These are phyloP conservation scores for Alternaria sp. DNA, from an alignment of 2,329 filamentous ascomycete species.

Conservation along the genomic window DNA sequence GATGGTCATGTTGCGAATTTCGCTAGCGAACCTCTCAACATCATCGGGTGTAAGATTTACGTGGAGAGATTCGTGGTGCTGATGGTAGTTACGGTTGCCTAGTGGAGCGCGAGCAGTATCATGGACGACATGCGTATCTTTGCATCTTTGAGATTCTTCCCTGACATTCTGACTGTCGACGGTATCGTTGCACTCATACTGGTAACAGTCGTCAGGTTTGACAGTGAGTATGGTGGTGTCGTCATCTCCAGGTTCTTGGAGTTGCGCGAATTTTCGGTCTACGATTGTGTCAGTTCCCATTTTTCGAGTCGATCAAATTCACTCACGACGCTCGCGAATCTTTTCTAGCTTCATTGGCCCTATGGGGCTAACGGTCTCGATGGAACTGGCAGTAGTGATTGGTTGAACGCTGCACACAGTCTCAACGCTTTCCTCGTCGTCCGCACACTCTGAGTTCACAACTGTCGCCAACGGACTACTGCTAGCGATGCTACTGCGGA, in stretches of 20 bases:
- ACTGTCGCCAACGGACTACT: neutral
- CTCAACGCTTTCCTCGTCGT: neutral
- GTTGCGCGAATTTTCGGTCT: slow-evolving; percentile 3
- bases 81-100: neutral
- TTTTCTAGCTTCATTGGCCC: neutral
- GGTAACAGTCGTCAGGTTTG: neutral
- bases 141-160: neutral
- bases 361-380: neutral
- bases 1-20: slow-evolving; percentile 37
- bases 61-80: slow-evolving; percentile 14
- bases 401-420: neutral
- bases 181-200: neutral
- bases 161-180: neutral
- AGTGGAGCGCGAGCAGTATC: neutral
- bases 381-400: neutral
- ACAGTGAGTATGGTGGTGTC: neutral
- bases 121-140: slow-evolving; percentile 1
- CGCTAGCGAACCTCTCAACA: slow-evolving; percentile 18
- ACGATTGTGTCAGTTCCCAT: neutral
- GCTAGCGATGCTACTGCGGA: neutral
- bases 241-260: neutral
- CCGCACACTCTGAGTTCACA: neutral
- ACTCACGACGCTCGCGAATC: neutral
- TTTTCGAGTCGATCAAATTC: neutral
- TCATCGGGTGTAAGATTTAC: slow-evolving; percentile 20